phyloP scores from a whole-genome alignment of 1,139 yeast species.

The Cylindricascospora bacillispora region DNA sequence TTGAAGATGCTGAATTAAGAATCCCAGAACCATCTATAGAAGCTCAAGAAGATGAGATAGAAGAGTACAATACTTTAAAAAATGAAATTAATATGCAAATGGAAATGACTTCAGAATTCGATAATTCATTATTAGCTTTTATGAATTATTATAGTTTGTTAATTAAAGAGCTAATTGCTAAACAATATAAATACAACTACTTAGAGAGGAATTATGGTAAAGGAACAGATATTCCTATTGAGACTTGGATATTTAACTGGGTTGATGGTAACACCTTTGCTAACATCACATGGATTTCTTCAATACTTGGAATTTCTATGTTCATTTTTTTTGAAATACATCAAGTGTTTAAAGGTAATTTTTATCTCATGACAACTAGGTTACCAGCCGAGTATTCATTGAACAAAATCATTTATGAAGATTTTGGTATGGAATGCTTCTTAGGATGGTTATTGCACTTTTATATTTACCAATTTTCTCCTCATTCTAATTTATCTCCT shows the following conservation, averaged over 20 bases:
- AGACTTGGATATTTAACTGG: slow-evolving; percentile 13
- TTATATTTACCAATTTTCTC: slow-evolving; percentile 41
- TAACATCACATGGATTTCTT: slow-evolving; percentile 11
- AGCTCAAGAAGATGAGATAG: neutral
- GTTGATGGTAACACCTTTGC: slow-evolving; percentile 4
- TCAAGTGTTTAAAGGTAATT: neutral
- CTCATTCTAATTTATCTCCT: slow-evolving; percentile 35
- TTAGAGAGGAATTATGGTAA: slow-evolving; percentile 8
- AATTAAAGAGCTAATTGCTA: neutral
- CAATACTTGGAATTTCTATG: slow-evolving; percentile 6
- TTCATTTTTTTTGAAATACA: slow-evolving; percentile 1
- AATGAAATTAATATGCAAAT: neutral
- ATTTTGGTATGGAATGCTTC: slow-evolving; percentile 31
- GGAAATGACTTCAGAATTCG: neutral
- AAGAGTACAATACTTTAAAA: neutral
- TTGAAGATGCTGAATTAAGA: slow-evolving; percentile 31
- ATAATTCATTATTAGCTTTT: neutral
- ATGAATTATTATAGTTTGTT: too few relatives aligned
- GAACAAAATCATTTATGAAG: slow-evolving; percentile 7
- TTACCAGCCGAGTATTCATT: neutral
- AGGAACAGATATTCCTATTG: slow-evolving; percentile 5
- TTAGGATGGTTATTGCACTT: slow-evolving; percentile 50
- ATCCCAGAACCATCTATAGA: neutral
- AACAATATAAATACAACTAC: slow-evolving; percentile 12
- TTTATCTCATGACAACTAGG: neutral